Conservation (phyloP, 257 asterid genomes). For the Solanum chilense region DNA sequence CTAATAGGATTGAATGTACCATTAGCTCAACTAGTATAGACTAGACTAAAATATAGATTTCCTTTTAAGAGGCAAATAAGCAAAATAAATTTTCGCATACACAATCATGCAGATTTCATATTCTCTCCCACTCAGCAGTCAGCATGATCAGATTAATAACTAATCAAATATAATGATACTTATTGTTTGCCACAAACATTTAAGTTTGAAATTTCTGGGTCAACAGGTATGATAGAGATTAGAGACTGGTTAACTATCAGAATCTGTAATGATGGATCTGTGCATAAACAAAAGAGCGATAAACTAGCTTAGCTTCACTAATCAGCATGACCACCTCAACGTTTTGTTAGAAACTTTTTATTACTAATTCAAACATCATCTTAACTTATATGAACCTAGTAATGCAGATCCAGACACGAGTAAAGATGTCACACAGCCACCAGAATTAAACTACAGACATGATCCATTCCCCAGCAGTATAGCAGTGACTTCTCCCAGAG, state of each 20-base stretch:
- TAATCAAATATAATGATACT: neutral
- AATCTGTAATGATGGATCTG: neutral
- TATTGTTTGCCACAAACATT: neutral
- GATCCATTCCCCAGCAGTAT: neutral
- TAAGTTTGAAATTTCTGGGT: neutral
- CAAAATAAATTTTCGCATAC: neutral
- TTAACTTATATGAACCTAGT: neutral
- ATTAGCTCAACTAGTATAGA: neutral
- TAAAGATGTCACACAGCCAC: neutral
- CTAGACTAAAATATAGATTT: neutral
- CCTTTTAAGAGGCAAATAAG: neutral
- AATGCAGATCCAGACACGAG: neutral
- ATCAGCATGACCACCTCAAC: neutral
- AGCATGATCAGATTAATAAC: neutral
- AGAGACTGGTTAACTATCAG: neutral
- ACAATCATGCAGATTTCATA: neutral
- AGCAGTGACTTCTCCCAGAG: neutral
- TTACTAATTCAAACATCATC: neutral
- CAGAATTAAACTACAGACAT: neutral
- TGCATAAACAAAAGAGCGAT: neutral
- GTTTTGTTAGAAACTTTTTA: neutral
- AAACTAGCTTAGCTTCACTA: neutral
- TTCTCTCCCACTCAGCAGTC: neutral
- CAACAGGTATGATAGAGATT: neutral
- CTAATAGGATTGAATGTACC: constrained; percentile 12